Evolutionary conservation across 2,329 filamentous ascomycete genomes (phyloP), one percentile per base, ranked within the genome.

Genomic region (Hirsutella minnesotensis): DNA sequence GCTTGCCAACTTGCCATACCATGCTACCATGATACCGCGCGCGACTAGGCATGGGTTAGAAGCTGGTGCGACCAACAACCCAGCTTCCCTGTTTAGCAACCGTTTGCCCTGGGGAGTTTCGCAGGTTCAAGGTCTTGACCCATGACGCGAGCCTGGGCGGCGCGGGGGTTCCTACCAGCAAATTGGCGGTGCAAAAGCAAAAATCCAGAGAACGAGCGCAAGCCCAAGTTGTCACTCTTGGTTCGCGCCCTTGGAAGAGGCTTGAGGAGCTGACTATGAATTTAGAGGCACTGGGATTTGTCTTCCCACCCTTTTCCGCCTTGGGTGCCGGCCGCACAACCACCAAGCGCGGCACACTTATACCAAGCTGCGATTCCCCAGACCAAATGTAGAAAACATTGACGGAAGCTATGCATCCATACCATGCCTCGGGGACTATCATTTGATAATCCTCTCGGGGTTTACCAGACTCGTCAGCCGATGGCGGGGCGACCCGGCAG

Each of bases 181-280:
- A 5, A 9, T 34, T 24, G 40, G 31, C 10, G 9, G 33, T 7
- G 8, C 36, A 53, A 46, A 50, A 49, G 43, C 40, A 51, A 54
- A 39, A 54, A 39, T 19, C 24, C 35, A 27, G 46, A 42, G 53
- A 27, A 12, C 24, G 24, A 27, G 33, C 16, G 33, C 7, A 18
- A 18, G 33, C 33, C 10, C n/a, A 18, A 55, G 51, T 46, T 54
- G 46, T 56, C 53, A 56, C 44, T 52, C 49, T n/a, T 45, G 31
- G 41, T 21, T 18, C 34, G 16, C 34, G 12, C 10, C 10, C 33
- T 34, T n/a, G 34, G 20, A 36, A 36, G 18, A 36, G 18, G 34
- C 34, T 36, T 21, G 34, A 20, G 16, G 12, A 21, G 34, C 34
- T 36, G 34, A 36, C 34, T 20, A 36, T 9, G 33, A 34, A 34